Conservation (phyloP, 2,329 filamentous ascomycete genomes). For the Cladosporium sp. region DNA sequence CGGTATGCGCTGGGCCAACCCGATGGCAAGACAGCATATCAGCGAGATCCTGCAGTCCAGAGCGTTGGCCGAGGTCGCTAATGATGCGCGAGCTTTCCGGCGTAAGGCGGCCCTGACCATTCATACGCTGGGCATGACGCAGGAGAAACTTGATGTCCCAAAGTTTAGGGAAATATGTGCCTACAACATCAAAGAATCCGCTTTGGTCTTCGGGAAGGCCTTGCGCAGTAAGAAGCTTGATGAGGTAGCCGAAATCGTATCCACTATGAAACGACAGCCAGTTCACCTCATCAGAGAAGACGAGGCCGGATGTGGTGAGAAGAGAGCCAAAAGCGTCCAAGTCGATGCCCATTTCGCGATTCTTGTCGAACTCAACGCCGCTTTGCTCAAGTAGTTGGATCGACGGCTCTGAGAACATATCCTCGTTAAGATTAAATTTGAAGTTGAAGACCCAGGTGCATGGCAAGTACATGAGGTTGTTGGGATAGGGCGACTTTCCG, state of each 20-base stretch:
- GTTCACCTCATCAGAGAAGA: slow-evolving; percentile 78
- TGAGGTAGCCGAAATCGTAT: slow-evolving; percentile 96
- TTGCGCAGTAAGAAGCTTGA: slow-evolving; percentile 82
- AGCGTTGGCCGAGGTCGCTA: slow-evolving; percentile 81
- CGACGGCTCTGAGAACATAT: slow-evolving; percentile 96
- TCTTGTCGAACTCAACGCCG: slow-evolving; percentile 82
- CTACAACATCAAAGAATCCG: slow-evolving; percentile 82
- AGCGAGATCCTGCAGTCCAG: slow-evolving; percentile 85
- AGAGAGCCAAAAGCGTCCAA: slow-evolving; percentile 82
- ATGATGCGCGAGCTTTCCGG: slow-evolving; percentile 66
- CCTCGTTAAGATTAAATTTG: slow-evolving; percentile 84
- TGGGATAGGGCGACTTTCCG: slow-evolving; percentile 37
- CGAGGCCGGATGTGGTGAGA: slow-evolving; percentile 85
- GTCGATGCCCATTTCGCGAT: slow-evolving; percentile 85
- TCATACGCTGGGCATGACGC: slow-evolving; percentile 65
- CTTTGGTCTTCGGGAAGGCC: slow-evolving; percentile 82
- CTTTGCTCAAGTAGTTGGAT: slow-evolving; percentile 85
- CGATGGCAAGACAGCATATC: slow-evolving; percentile 89
- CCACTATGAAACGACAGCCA: slow-evolving; percentile 98
- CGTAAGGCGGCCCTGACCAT: slow-evolving; percentile 43
- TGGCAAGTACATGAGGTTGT: slow-evolving; percentile 52
- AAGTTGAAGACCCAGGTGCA: slow-evolving; percentile 99
- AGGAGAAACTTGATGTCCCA: slow-evolving; percentile 98
- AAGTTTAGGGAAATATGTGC: slow-evolving; percentile 85
- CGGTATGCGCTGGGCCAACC: slow-evolving; percentile 81